These are phyloP conservation scores for Yamadazyma pseudoaaseri DNA, from an alignment of 1,139 yeast genomes.

Conservation along the genomic window DNA sequence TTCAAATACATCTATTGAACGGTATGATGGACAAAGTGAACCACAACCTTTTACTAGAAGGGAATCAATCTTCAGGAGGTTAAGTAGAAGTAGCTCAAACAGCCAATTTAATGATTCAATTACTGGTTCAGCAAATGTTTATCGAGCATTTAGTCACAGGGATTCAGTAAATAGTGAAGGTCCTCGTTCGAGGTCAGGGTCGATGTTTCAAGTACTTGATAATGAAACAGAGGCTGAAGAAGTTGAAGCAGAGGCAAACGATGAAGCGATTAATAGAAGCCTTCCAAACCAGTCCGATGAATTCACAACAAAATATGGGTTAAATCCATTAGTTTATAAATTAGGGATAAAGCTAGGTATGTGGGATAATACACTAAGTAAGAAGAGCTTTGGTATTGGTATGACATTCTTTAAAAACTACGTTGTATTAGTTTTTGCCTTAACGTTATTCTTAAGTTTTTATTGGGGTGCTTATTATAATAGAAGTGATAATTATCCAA, in stretches of 20 bases:
- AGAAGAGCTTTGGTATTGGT: constrained; percentile 19
- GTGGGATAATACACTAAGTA: constrained; percentile 29
- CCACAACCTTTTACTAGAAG: too few relatives aligned
- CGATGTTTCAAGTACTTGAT: neutral
- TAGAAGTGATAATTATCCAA: constrained; percentile 18
- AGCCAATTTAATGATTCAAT: constrained; percentile 78
- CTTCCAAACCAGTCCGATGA: neutral
- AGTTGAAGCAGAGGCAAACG: neutral
- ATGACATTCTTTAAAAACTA: constrained; percentile 18
- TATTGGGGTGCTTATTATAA: constrained; percentile 34
- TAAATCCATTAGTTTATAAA: neutral
- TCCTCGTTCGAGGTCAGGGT: neutral
- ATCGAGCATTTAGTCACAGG: constrained; percentile 2
- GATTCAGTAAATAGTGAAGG: neutral
- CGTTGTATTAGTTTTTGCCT: constrained; percentile 22
- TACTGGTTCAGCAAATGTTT: constrained; percentile 45
- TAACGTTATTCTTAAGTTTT: constrained; percentile 23
- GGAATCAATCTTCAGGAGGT: constrained; percentile 2
- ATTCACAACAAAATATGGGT: constrained; percentile 1
- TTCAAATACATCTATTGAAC: too few relatives aligned
- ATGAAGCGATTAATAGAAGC: constrained; percentile 1
- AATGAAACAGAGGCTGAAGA: constrained; percentile 2
- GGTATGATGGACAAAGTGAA: too few relatives aligned
- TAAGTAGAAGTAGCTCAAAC: constrained; percentile 18
- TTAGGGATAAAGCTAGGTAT: constrained; percentile 20